Evolutionary conservation across 805 yeast species (phyloP), one percentile per base, ranked within the genome.

Genomic region (Ogataea trehalophila): DNA sequence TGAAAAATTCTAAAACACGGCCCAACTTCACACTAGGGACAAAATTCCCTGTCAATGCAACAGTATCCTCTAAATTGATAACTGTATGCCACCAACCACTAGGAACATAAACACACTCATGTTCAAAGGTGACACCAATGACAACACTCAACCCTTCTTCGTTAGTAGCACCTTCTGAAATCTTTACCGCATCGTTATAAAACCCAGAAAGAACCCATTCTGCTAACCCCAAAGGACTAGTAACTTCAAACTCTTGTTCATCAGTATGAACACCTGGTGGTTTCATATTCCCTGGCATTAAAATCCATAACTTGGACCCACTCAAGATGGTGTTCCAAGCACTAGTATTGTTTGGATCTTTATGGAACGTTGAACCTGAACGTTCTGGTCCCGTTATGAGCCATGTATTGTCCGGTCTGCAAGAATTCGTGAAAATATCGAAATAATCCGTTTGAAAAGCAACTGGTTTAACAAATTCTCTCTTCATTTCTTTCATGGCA

Each of bases 1-100:
- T 77, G 60, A 90, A 75, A 58, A 90, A 90, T 53, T 76, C 67
- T 48, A 87, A 68, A 3, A 81, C 94, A 35, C 73, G 69, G n/a
- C 76, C 71, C 35, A 90, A 63, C 49, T 80, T 79, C 39, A 79
- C 74, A 37, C 62, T 61, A 0, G 96, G 95, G 11, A 88, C 91
- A 65, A 91, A 90, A 63, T 90, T 90, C 54, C 88, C 95, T 0
- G 97, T 90, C 57, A 90, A 67, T 0, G 97, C 97, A 17, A 90
- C 81, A n/a, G 82, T 73, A 60, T 85, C 89, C 48, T 83, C 86
- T 13, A 90, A 59, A 57, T 90, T 90, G n/a, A 90, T 87, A 31
- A 91, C 97, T 41, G 82, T 72, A 70, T 90, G 97, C 97, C 97
- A 90, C 97, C 97, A 90, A 0, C 95, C 95, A n/a, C 90, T 76